These are phyloP conservation scores for Phlebiopsis flavidoalba DNA, from an alignment of 768 basidiomycete genomes.

Conservation along the genomic window DNA sequence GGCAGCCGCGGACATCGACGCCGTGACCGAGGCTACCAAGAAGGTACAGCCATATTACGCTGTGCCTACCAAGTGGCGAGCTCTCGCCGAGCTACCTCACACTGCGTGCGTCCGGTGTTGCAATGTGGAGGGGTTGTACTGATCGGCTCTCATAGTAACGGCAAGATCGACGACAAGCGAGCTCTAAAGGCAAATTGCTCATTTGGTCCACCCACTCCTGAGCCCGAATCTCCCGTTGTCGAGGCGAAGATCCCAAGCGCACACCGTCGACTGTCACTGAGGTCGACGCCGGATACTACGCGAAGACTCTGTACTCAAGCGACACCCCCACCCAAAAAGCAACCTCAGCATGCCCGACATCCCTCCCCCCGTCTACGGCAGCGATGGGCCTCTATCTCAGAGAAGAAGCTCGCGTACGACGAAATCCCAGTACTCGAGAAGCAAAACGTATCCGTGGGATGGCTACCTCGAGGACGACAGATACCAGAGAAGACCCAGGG, in stretches of 20 bases:
- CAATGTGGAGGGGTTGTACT: not conserved
- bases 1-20: constrained; percentile 27
- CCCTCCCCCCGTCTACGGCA: constrained; percentile 24
- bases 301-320: constrained; percentile 17
- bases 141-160: not conserved
- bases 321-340: constrained; percentile 16
- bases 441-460: constrained; percentile 34
- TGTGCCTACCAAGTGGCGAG: constrained; percentile 42
- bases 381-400: constrained; percentile 27
- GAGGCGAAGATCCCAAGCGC: not conserved
- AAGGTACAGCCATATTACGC: constrained; percentile 57
- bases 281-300: constrained; percentile 13
- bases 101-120: constrained; percentile 36
- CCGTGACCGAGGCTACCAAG: constrained; percentile 40
- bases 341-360: constrained; percentile 16
- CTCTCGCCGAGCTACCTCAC: constrained; percentile 44
- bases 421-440: constrained; percentile 21
- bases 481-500: constrained; percentile 47
- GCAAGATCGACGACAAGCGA: constrained; percentile 45
- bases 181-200: constrained; percentile 33
- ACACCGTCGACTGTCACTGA: constrained; percentile 11
- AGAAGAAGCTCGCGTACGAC: constrained; percentile 21
- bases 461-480: constrained; percentile 49
- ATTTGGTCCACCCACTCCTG: not conserved
- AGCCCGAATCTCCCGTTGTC: not conserved